These are phyloP conservation scores for Fusarium tuaranense DNA, from an alignment of 2,329 filamentous ascomycete species.

Conservation along the genomic window DNA sequence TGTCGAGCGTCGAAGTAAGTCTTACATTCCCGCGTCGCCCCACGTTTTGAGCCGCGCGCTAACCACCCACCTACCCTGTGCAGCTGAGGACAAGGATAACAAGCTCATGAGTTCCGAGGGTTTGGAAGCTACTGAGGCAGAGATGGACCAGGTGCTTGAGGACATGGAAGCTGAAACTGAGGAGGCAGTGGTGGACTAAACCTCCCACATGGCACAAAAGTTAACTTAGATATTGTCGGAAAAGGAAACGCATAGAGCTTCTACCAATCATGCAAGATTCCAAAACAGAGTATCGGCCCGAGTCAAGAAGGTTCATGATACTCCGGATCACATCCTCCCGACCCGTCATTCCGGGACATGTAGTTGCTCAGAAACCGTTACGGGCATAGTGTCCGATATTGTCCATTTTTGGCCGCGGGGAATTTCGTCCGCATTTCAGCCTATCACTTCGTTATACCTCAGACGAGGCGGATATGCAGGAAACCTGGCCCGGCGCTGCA, in stretches of 20 bases:
- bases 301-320: background rate
- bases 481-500: background rate
- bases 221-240: constrained; percentile 8
- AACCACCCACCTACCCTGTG: constrained; percentile 21
- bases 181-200: constrained; percentile 42
- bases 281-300: background rate
- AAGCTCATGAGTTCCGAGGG: constrained; percentile 77
- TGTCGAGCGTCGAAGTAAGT: constrained; percentile 81
- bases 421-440: background rate
- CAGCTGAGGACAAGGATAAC: constrained; percentile 75
- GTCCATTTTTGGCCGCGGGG: background rate
- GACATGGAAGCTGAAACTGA: constrained; percentile 54
- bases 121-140: constrained; percentile 72
- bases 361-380: background rate
- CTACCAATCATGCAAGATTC: background rate
- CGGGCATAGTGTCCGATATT: background rate
- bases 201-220: background rate
- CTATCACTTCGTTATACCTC: background rate
- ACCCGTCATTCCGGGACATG: background rate
- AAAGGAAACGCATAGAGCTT: constrained; percentile 1
- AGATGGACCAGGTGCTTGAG: constrained; percentile 66
- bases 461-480: background rate
- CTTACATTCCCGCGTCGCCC: constrained; percentile 31
- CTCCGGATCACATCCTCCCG: background rate
- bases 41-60: constrained; percentile 10